Conservation (phyloP, 768 basidiomycete genomes). For the Lanmaoa pseudosensibilis region DNA sequence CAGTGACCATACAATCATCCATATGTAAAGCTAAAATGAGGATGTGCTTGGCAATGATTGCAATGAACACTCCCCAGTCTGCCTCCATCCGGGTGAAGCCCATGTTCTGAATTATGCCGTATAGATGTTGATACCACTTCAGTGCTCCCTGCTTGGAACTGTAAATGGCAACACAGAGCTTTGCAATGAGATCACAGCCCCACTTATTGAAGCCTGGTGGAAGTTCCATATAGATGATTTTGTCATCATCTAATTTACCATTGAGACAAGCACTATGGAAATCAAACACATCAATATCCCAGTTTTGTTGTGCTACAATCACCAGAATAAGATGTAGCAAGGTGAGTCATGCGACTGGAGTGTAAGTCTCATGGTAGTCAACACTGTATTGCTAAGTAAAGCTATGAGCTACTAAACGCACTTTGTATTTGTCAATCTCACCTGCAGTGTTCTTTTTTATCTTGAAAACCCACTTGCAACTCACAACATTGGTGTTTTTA, state of each 20-base stretch:
- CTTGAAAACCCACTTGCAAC: conserved; percentile 6
- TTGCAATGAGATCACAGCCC: not conserved
- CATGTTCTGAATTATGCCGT: rapidly evolving
- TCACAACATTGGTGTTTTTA: conserved; percentile 30
- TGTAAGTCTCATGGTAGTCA: not conserved
- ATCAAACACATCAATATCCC: conserved; percentile 14
- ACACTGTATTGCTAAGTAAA: not conserved
- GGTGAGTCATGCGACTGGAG: not conserved
- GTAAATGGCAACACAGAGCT: not conserved
- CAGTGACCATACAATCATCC: not conserved
- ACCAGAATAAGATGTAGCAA: not conserved
- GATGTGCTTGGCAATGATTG: rapidly evolving
- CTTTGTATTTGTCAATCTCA: not conserved
- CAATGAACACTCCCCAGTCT: not conserved
- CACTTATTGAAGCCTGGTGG: not conserved
- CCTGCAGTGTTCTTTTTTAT: not conserved
- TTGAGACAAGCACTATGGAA: conserved; percentile 13
- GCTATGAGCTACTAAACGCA: not conserved
- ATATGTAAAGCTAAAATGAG: not conserved
- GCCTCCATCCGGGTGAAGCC: not conserved
- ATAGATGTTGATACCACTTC: conserved; percentile 4
- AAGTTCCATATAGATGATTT: conserved; percentile 11
- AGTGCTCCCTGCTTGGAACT: not conserved
- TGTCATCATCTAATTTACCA: not conserved
- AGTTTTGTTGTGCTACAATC: not conserved